These are phyloP conservation scores for Starmerella geochares DNA, from an alignment of 805 yeast genomes.

Conservation along the genomic window DNA sequence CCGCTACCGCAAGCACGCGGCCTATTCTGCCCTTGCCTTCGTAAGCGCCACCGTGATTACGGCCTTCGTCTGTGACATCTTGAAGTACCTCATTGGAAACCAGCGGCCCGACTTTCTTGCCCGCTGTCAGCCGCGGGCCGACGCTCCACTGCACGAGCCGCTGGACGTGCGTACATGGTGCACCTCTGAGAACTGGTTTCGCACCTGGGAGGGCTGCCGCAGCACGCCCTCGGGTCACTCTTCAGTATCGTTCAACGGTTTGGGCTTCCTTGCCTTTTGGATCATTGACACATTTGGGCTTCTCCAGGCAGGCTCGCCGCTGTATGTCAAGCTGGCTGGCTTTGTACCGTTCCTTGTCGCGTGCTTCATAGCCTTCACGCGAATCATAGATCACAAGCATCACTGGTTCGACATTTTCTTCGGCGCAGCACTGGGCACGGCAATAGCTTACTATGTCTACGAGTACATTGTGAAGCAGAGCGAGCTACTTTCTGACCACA, in stretches of 20 bases:
- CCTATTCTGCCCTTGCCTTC: slow-evolving; percentile 58
- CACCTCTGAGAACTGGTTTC: slow-evolving; percentile 27
- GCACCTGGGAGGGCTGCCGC: slow-evolving; percentile 43
- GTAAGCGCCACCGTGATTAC: slow-evolving; percentile 49
- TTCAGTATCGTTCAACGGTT: slow-evolving; percentile 43
- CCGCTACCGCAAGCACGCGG: slow-evolving; percentile 31
- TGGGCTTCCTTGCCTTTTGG: slow-evolving; percentile 42
- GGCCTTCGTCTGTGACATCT: slow-evolving; percentile 54
- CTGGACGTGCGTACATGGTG: slow-evolving; percentile 31
- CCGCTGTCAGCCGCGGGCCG: slow-evolving; percentile 60
- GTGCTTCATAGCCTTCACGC: slow-evolving; percentile 61
- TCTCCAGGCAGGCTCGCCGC: not conserved
- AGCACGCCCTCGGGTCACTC: slow-evolving; percentile 53
- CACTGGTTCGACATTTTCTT: slow-evolving; percentile 75
- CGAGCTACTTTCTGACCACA: not conserved
- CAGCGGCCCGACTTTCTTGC: slow-evolving; percentile 87
- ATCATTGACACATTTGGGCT: slow-evolving; percentile 35
- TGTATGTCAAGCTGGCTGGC: slow-evolving; percentile 5
- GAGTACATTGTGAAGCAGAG: slow-evolving; percentile 22
- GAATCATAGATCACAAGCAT: slow-evolving; percentile 89
- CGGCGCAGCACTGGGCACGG: slow-evolving; percentile 59
- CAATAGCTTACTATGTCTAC: slow-evolving; percentile 51
- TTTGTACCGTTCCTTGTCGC: slow-evolving; percentile 47
- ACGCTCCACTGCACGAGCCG: slow-evolving; percentile 39
- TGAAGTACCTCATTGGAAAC: slow-evolving; percentile 80